Evolutionary conservation across 1,284 basidiomycete species (phyloP), one percentile per base, ranked within the genome.

Genomic region (Grifola frondosa): DNA sequence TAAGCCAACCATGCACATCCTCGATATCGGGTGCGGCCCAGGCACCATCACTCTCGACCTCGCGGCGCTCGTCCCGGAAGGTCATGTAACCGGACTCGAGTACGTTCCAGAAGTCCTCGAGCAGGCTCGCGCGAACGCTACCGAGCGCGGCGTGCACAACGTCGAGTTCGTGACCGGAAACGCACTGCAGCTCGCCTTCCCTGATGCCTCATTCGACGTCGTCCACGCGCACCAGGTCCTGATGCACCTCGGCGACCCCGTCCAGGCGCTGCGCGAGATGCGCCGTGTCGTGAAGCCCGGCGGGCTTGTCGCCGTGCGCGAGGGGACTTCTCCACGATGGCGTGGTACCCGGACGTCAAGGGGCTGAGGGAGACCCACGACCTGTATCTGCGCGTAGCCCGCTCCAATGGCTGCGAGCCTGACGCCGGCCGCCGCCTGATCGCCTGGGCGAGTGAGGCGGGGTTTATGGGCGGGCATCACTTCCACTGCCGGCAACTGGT

Each of bases 11-110:
- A 66, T 69, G 62, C 54, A 55, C 45, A 63, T 72, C 39, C 65
- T 72, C 23, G 71, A 73, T 37, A 51, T 73, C 24, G 69, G 68
- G 11, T 73, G 66, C 40, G 68, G 71, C 0, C 70, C 69, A 0
- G 70, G 70, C 3, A 67, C 62, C 6, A 71, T 71, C 45, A 68
- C 66, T 0, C 42, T 56, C 22, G 65, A 65, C 40, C 50, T 73
- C 12, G 68, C 67, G 4, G 44, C 36, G 1, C 60, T 62, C 41
- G 62, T 68, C 16, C 64, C 67, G 3, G 33, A 63, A 22, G 70
- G 69, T 0, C 57, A 61, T 13, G 61, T 69, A 30, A 62, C 57
- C 8, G 69, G 68, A 1, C 25, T 71, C 22, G 69, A 71, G 23
- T 42, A 49, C 17, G 53, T 52, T 15, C 33, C 46, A 16, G 46